Base-by-base conservation (phyloP, 768 basidiomycete species). In the Xerocomellus amylosporus region DNA sequence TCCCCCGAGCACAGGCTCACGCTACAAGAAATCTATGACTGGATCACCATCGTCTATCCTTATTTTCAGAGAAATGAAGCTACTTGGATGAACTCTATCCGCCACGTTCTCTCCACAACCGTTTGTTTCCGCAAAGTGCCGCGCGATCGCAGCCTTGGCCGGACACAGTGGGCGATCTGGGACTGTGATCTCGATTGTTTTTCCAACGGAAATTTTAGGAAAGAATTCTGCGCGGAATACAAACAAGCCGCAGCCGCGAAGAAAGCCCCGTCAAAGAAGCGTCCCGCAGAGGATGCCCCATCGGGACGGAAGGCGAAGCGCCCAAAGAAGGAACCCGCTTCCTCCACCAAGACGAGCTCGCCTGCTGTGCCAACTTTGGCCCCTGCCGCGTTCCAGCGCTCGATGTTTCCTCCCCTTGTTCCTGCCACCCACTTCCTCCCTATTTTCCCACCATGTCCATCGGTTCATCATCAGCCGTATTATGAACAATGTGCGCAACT, bases 71-170 rank as follows among this genome's bases (percentile, higher is more conserved):
- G 90, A 54, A 88, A 88, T 20, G 94, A 98, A 64, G 83, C 88
- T 4, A 96, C 93, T 7, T 98, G 96, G 96, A 94, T 95, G 85
- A 97, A 97, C 71, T 95, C 93, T 51, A 93, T 98, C 55, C 83
- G 96, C n/a, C 95, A 98, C 71, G 94, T 95, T 45, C 79, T 98
- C 24, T 93, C 90, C 59, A 92, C 94, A 4, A 96, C 95, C 41
- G 83, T 88, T 36, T 88, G 88, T 63, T 98, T 97, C 71, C 84
- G 92, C 58, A 97, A 96, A 62, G 83, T 88, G 0, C 82, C 85
- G 3, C 77, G 93, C 20, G 86, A 90, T 54, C 82, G 87, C 13
- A 79, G 84, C 24, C 80, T 88, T 33, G 91, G 93, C 33, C 83
- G 92, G 45, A 90, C 90, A 22, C 80, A 88, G 33, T 95, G 93